phyloP scores from a whole-genome alignment of 148 eudicot genomes.

The Chenopodium formosanum region DNA sequence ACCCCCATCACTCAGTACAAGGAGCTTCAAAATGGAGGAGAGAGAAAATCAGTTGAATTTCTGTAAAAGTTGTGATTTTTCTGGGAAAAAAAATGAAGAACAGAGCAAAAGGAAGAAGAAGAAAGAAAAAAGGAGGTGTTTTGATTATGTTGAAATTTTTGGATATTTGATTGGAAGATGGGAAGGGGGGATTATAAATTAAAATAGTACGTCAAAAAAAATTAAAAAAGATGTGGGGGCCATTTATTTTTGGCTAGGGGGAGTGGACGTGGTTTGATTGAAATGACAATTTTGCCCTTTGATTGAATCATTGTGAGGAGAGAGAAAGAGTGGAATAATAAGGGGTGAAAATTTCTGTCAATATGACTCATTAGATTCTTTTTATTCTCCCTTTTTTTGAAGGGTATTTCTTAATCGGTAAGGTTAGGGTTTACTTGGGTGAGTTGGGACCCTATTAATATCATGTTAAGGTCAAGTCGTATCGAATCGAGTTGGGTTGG shows the following conservation, averaged over 20 bases:
- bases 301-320: neutral
- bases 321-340: neutral
- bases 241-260: neutral
- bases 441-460: too few relatives aligned
- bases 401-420: neutral
- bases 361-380: slow-evolving; percentile 2
- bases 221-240: slow-evolving; percentile 20
- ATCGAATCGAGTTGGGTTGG: too few relatives aligned
- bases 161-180: slow-evolving; percentile 15
- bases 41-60: neutral
- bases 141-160: neutral
- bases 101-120: neutral
- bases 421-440: neutral
- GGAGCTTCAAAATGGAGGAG: neutral
- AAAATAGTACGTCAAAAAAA: neutral
- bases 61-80: neutral
- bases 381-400: neutral
- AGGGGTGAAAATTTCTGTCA: neutral
- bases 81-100: slow-evolving; percentile 9
- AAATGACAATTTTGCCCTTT: slow-evolving; percentile 24
- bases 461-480: too few relatives aligned
- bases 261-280: slow-evolving; percentile 6
- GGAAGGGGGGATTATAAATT: neutral
- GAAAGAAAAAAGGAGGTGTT: neutral
- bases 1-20: slow-evolving; percentile 50